Base-by-base conservation (phyloP, 768 basidiomycete genomes). In the Leccinum pellstonianum region DNA sequence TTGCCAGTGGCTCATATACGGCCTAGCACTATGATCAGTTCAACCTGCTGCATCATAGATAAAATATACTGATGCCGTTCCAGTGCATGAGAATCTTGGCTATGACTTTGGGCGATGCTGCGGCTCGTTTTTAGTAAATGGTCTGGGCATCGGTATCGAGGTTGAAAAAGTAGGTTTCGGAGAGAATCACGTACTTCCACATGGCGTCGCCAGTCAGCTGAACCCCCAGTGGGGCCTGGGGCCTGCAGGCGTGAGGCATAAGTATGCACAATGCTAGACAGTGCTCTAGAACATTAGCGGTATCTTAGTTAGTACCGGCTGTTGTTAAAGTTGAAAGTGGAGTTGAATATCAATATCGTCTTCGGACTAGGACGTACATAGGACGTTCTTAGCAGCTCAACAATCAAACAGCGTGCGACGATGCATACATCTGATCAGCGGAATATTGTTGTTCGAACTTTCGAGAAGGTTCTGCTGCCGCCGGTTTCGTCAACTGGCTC, bases 401-500 rank as follows among this genome's bases (percentile, higher is more conserved):
- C 41, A 19, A 4, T 43, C 41, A 19, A 43, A 10, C 41, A 9
- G 10, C 41, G 41, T 43, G 38, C 38, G 15, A 17, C 25, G 4
- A 29, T 27, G 8, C 27, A 29, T 29, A 0, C 31, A 31, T 31
- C 31, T 33, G 31, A 33, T 33, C 31, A 33, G 31, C 31, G 11
- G 11, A 33, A 33, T 33, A 33, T 12, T 33, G 31, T 49, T 56
- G 61, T 54, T 25, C 48, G 62, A 75, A 73, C 55, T 48, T 73
- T 73, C 72, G 69, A 75, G 72, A 73, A 73, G 43, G 66, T 73
- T 71, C 73, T 33, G 59, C 17, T 54, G 7, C 27, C 1, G 29
- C 9, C 21, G 41, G 49, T 49, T 31, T 25, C 41, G 6, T 12
- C 15, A 7, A 38, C 37, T 15, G 9, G 15, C 15, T 52, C 46